phyloP scores from a whole-genome alignment of 2,329 filamentous ascomycete species.

The Gliomastix tumulicola region DNA sequence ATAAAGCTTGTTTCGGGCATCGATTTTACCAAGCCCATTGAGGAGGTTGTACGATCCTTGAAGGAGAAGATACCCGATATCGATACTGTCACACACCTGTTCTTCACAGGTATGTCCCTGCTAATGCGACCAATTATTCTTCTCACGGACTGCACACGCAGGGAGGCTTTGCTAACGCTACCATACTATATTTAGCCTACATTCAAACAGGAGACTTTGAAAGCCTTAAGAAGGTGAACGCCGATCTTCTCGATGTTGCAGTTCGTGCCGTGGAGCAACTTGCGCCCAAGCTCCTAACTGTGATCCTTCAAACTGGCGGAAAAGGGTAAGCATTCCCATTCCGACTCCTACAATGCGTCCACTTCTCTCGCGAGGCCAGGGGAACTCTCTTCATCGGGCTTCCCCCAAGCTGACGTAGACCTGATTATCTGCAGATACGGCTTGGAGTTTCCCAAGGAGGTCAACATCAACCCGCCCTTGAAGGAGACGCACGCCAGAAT shows the following conservation, averaged over 20 bases:
- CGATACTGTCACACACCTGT: slow-evolving; percentile 8
- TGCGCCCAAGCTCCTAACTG: slow-evolving; percentile 2
- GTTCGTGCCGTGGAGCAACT: slow-evolving; percentile 4
- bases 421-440: slow-evolving; percentile 8
- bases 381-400: no score
- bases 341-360: background rate
- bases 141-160: no score
- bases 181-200: no score
- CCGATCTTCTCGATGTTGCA: slow-evolving; percentile 3
- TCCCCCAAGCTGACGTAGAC: no score
- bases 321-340: slow-evolving; percentile 4
- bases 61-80: slow-evolving; percentile 6
- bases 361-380: no score
- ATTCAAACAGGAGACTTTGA: slow-evolving; percentile 3
- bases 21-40: slow-evolving; percentile 6
- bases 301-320: slow-evolving; percentile 9
- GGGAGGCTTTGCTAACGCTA: no score
- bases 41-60: slow-evolving; percentile 2
- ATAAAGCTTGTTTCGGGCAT: slow-evolving; percentile 6
- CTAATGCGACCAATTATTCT: no score
- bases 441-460: slow-evolving; percentile 7
- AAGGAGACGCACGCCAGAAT: slow-evolving; percentile 6
- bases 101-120: slow-evolving; percentile 8
- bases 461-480: slow-evolving; percentile 5
- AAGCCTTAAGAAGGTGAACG: slow-evolving; percentile 1